phyloP scores from a whole-genome alignment of 2,329 filamentous ascomycete species.

The Aspergillus nomiae region DNA sequence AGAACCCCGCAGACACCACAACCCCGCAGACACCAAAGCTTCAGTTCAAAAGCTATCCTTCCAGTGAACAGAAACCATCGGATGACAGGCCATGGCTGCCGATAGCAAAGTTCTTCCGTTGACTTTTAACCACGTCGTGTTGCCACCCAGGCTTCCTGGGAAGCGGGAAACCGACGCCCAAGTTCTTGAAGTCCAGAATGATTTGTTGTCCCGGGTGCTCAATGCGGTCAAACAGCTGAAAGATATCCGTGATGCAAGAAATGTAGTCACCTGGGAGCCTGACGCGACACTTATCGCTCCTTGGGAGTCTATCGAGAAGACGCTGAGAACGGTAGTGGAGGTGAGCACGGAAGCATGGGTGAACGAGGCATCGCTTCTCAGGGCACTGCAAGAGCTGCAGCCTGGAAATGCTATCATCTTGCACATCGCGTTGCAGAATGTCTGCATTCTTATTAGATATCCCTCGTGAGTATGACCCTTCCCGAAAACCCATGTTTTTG shows the following conservation, averaged over 20 bases:
- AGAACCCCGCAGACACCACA: not conserved
- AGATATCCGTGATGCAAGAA: not conserved
- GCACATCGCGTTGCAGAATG: constrained; percentile 53
- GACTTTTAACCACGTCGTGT: not conserved
- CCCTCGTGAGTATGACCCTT: constrained; percentile 9
- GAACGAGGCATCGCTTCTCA: constrained; percentile 25
- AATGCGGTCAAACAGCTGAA: constrained; percentile 1
- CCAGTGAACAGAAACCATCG: not conserved
- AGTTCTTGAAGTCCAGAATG: not conserved
- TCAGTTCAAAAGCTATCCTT: no score
- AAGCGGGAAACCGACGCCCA: not conserved
- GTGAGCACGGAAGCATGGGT: constrained; percentile 18
- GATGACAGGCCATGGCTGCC: not conserved
- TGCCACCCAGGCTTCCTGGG: not conserved
- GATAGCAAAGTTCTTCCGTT: not conserved
- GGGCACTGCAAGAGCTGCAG: constrained; percentile 30
- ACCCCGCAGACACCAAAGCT: not conserved
- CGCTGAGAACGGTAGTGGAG: constrained; percentile 17
- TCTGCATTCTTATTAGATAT: constrained; percentile 47
- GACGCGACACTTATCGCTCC: no score
- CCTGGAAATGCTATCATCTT: constrained; percentile 43
- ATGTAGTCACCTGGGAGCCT: constrained; percentile 4
- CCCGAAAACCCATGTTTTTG: not conserved
- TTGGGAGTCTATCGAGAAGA: constrained; percentile 10
- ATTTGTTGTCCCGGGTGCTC: not conserved